Base-by-base conservation (phyloP, 768 basidiomycete genomes). In the Termitomyces sp. region DNA sequence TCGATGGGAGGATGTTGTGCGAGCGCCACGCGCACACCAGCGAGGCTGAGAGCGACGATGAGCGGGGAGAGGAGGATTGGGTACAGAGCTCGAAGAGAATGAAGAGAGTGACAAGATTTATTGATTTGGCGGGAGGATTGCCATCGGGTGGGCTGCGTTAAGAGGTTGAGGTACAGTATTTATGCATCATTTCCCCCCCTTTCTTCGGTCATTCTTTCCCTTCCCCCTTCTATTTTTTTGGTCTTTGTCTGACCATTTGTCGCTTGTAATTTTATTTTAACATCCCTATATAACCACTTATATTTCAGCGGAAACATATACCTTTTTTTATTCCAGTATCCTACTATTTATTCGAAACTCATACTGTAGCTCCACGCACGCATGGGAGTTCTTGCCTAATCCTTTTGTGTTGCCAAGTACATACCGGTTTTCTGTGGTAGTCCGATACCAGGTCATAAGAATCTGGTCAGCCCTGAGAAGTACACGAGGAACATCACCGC, bases 1-100 rank as follows among this genome's bases (percentile, higher is more conserved):
- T 94, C 5, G 92, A 91, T 64, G 85, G 88, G 28, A 75, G 83
- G 73, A 92, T 92, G 86, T 75, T 93, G 57, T 96, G 95, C 69
- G 94, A 96, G 75, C 75, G 80, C 59, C 95, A 96, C 71, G 89
- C 89, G 55, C 67, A 69, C 38, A 63, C 63, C n/a, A 68, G 67
- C 35, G 64, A 66, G 49, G 56, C 64, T 41, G 63, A 66, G 16
- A 66, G 62, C 38, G 67, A 66, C 49, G 71, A 70, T 50, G 69
- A 70, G 55, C 66, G 66, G 51, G 64, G 64, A 3, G 68, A 65
- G 57, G 71, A 70, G 61, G 68, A 68, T 60, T 69, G 72, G 73
- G 70, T 65, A 57, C 69, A 67, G 72, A 79, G 66, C 49, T 71
- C 79, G 62, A 80, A 80, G 66, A 87, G 88, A 63, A 85, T 79